A percentile compares a stretch with the other conserved stretches of the same genome.
Conservation (phyloP, 2,329 filamentous ascomycete species). For the Aspergillus caelatus region DNA sequence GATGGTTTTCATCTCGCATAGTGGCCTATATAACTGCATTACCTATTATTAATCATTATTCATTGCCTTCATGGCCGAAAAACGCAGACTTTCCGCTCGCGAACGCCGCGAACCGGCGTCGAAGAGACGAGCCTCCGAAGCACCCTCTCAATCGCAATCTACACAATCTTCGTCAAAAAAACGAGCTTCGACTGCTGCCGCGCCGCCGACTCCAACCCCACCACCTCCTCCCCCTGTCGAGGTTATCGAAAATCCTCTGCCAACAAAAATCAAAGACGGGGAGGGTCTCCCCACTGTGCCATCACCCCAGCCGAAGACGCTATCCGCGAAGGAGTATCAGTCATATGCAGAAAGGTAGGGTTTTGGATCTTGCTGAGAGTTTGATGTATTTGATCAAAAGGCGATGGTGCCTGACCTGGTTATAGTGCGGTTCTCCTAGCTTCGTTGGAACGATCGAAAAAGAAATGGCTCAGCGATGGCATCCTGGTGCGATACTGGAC, state of each 20-base stretch:
- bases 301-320: slow-evolving; percentile 51
- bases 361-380: neutral
- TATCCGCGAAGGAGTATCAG: slow-evolving; percentile 60
- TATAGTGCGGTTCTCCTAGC: slow-evolving; percentile 58
- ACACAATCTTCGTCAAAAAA: slow-evolving; percentile 31
- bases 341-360: slow-evolving; percentile 58
- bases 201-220: slow-evolving; percentile 27
- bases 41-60: slow-evolving; percentile 7
- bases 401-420: slow-evolving; percentile 18
- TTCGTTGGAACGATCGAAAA: slow-evolving; percentile 62
- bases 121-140: slow-evolving; percentile 47
- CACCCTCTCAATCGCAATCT: slow-evolving; percentile 34
- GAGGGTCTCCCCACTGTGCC: slow-evolving; percentile 57
- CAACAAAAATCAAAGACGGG: slow-evolving; percentile 56
- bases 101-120: slow-evolving; percentile 48
- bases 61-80: slow-evolving; percentile 41
- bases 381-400: neutral
- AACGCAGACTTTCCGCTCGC: slow-evolving; percentile 47
- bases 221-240: slow-evolving; percentile 31
- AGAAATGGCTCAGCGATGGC: slow-evolving; percentile 58
- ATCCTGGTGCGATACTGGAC: slow-evolving; percentile 61
- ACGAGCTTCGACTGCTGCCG: slow-evolving; percentile 37
- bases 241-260: slow-evolving; percentile 47
- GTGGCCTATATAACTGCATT: neutral
- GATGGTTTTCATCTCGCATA: slow-evolving; percentile 11